phyloP scores from a whole-genome alignment of 441 rosid species.

The Gossypium davidsonii region DNA sequence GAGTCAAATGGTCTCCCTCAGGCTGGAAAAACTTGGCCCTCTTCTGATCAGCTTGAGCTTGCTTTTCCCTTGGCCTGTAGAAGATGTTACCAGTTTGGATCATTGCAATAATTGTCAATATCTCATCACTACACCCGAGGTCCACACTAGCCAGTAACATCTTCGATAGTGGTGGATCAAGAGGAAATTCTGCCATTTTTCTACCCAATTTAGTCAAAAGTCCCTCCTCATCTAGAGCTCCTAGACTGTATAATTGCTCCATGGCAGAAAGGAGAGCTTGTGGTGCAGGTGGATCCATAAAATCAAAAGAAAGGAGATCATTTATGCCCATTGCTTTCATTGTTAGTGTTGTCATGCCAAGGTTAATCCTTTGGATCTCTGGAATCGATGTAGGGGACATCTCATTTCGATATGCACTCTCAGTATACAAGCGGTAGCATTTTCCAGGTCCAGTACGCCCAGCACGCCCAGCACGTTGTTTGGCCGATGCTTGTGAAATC shows the following conservation, averaged over 20 bases:
- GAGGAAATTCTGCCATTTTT: constrained; percentile 92
- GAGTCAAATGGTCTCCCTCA: constrained; percentile 84
- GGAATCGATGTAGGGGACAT: constrained; percentile 81
- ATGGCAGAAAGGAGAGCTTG: constrained; percentile 83
- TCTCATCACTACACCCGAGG: constrained; percentile 93
- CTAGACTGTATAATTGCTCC: constrained; percentile 82
- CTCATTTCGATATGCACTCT: constrained; percentile 82
- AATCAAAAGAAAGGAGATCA: constrained; percentile 74
- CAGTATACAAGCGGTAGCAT: constrained; percentile 83
- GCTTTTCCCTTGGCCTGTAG: constrained; percentile 86
- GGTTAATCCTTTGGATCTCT: constrained; percentile 82
- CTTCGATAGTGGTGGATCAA: constrained; percentile 80
- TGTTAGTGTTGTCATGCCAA: constrained; percentile 53
- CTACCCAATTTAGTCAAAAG: constrained; percentile 81
- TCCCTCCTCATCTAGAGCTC: constrained; percentile 87
- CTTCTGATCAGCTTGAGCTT: constrained; percentile 90
- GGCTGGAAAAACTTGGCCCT: constrained; percentile 89
- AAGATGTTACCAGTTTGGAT: constrained; percentile 81
- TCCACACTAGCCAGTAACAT: constrained; percentile 89
- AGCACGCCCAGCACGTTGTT: constrained; percentile 46
- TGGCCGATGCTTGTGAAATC: constrained; percentile 82
- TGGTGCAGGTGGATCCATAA: constrained; percentile 89
- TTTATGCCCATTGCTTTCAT: constrained; percentile 94
- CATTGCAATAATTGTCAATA: constrained; percentile 80
- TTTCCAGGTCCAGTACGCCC: constrained; percentile 96